Conservation (phyloP, 306 rosid species). For the Castanospermum australe region DNA sequence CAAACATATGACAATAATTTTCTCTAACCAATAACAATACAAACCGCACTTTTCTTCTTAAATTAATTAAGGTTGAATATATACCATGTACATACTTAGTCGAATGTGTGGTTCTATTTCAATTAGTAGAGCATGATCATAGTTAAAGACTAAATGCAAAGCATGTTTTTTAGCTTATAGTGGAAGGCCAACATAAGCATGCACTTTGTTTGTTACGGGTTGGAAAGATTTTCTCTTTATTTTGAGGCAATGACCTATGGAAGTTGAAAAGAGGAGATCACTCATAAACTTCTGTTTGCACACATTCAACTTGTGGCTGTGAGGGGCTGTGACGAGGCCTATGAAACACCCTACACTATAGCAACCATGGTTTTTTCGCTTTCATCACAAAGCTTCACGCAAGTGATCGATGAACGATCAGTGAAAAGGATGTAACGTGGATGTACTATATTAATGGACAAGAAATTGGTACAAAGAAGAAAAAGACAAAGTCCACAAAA, state of each 20-base stretch:
- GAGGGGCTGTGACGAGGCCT: neutral
- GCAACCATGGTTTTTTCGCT: slow-evolving; percentile 5
- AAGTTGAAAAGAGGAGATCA: slow-evolving; percentile 17
- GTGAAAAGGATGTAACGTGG: slow-evolving; percentile 25
- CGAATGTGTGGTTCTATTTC: slow-evolving; percentile 3
- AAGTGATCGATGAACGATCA: slow-evolving; percentile 15
- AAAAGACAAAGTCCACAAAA: neutral
- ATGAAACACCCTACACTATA: slow-evolving; percentile 4
- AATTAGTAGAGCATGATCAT: slow-evolving; percentile 7
- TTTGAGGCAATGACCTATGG: slow-evolving; percentile 37
- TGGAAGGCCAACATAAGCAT: slow-evolving; percentile 50
- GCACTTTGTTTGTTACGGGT: slow-evolving; percentile 45
- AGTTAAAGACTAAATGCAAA: slow-evolving; percentile 3
- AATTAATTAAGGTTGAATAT: neutral
- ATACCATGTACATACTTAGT: neutral
- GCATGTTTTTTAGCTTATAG: slow-evolving; percentile 28
- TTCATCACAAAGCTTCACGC: slow-evolving; percentile 45
- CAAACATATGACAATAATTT: slow-evolving; percentile 22
- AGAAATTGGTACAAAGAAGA: neutral
- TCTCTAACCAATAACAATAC: slow-evolving; percentile 9
- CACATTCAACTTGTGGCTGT: slow-evolving; percentile 39
- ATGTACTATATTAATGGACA: neutral
- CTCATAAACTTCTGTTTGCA: slow-evolving; percentile 10
- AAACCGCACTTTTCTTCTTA: slow-evolving; percentile 19
- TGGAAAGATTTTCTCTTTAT: slow-evolving; percentile 42